phyloP scores from a whole-genome alignment of 495 filamentous ascomycete species.

The Aspergillus coremiiformis region DNA sequence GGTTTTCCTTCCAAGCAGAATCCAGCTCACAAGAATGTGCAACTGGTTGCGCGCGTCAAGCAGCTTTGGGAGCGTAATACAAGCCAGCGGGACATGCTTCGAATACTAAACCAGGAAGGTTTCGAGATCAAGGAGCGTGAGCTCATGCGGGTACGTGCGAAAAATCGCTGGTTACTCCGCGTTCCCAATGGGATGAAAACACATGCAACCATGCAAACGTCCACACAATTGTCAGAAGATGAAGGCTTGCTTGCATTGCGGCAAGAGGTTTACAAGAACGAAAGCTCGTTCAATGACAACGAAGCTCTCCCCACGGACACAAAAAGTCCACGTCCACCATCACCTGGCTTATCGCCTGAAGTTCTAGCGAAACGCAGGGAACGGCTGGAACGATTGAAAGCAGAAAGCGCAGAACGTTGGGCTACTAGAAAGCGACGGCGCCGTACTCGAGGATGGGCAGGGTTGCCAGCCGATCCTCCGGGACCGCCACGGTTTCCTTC shows the following conservation, averaged over 20 bases:
- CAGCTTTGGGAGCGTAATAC: conserved; percentile 72
- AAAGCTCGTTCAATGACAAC: conserved; percentile 20
- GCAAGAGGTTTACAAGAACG: conserved; percentile 36
- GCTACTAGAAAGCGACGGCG: conserved; percentile 61
- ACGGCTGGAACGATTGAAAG: conserved; percentile 48
- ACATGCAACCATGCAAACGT: conserved; percentile 17
- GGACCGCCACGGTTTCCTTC: conserved; percentile 71
- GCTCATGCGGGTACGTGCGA: conserved; percentile 56
- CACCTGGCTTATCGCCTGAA: conserved; percentile 43
- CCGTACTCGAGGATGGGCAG: conserved; percentile 62
- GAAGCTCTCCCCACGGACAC: conserved; percentile 17
- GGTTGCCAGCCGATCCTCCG: conserved; percentile 65
- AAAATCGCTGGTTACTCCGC: conserved; percentile 57
- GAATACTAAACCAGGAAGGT: conserved; percentile 60
- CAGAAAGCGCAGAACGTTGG: conserved; percentile 58
- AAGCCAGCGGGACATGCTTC: conserved; percentile 63
- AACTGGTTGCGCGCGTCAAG: conserved; percentile 57
- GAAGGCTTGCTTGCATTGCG: conserved; percentile 36
- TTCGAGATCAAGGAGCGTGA: conserved; percentile 64
- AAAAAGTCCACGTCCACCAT: conserved; percentile 15
- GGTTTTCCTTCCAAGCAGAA: conserved; percentile 67
- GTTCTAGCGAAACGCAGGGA: conserved; percentile 49
- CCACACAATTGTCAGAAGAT: conserved; percentile 27
- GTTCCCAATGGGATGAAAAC: conserved; percentile 51
- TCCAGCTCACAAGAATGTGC: conserved; percentile 57